Evolutionary conservation across 208 protist species (phyloP), one percentile per base, ranked within the genome.

Genomic region (Borovskyia barvae): DNA sequence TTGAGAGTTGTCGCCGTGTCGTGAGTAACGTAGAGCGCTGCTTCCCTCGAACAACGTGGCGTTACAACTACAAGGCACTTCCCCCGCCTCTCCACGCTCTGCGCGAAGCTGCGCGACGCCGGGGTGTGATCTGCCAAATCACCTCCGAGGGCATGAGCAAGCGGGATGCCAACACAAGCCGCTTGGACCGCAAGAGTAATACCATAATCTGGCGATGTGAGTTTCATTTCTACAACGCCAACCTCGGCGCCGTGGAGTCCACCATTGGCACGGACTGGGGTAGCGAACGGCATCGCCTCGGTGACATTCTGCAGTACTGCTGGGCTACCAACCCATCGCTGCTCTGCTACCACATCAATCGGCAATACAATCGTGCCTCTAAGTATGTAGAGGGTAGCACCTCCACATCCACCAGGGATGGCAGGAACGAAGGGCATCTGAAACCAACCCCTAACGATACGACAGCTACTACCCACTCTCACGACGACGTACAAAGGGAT

Each of bases 111-210:
- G 87, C 87, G 0, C 78, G 82, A 45, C 73, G 75, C 29, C 69
- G 87, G n/a, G 90, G 90, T 17, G 85, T 96, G 0, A 65, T 94
- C 12, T 93, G 84, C 50, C 86, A 96, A 58, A 89, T 96, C 54
- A 87, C 75, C 11, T 96, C 90, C 0, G 83, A 90, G 36, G 90
- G 90, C 30, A 90, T 96, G 85, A 51, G 36, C 14, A 91, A 90
- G 66, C 77, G 90, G 1, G 78, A 92, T 25, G 65, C 48, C 32
- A 96, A 96, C 63, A 92, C 90, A 0, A 87, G 80, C 19, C 79
- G 83, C 9, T 88, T 77, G 39, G 82, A 90, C 36, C 73, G 75
- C 25, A 67, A 66, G 37, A 80, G 71, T 5, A 84, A 92, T 66
- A 90, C 87, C 9, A 82, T 96, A 28, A 68, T 79, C 8, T 96